Base-by-base conservation (phyloP, 768 basidiomycete genomes). In the Lentinula sp. region DNA sequence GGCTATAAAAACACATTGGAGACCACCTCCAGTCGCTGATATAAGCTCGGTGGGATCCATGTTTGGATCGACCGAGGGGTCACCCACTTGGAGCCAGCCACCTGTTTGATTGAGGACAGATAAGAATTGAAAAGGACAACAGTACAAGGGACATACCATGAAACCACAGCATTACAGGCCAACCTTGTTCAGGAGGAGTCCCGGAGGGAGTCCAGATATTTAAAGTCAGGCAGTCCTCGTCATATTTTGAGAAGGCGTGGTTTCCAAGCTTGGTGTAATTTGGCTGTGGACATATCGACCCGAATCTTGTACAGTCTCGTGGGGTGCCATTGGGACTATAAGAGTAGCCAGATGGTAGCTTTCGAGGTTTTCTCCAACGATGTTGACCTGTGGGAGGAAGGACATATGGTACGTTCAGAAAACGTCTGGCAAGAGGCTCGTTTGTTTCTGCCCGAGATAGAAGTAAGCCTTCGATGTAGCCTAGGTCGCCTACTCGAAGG, bases 41-140 rank as follows among this genome's bases (percentile, higher is more conserved):
- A 61, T 57, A 54, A 61, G 60, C 18, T 61, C 53, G 16, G 60
- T 55, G 13, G 60, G 60, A 20, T 61, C 60, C 60, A 61, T 61
- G 43, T 43, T 36, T 2, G 51, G 51, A 28, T 61, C 60, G 20
- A 55, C 42, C 4, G 60, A 61, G 7, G 60, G 60, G 43, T 61
- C 54, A 3, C 60, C 60, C n/a, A 61, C 43, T 57, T 61, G 60
- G 10, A 61, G 43, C 60, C 60, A 61, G 32, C 60, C 60, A 16
- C 55, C 55, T 56, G n/a, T 18, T 20, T 2, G 37, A 33, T 9
- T 15, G 7, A 13, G 8, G 5, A 16, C 12, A 6, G n/a, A 20
- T 32, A 15, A 35, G 16, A 5, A 10, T 42, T 9, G 42, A 28
- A 3, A 32, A 33, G 13, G 13, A 16, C 10, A 15, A 10, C 8